A percentile compares a stretch with the other conserved stretches of the same genome.
Conservation (phyloP, 345 rosid species). For the Camelina hispida region DNA sequence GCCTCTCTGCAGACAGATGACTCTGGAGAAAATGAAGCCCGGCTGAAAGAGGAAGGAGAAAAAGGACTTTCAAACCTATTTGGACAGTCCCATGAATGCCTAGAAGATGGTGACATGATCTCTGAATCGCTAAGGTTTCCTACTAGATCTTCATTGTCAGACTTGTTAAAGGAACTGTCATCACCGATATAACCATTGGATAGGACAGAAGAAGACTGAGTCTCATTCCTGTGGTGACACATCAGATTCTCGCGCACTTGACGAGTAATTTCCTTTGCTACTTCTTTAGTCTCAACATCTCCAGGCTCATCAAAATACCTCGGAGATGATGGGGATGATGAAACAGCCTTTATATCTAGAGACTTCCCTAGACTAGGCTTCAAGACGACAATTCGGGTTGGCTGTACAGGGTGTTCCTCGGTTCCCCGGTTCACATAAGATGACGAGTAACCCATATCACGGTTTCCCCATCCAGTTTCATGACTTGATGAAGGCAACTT, state of each 20-base stretch:
- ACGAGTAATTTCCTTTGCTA: conserved; percentile 60
- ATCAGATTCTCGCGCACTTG: conserved; percentile 58
- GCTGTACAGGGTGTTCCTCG: conserved; percentile 67
- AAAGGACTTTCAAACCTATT: conserved; percentile 76
- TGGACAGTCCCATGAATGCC: conserved; percentile 90
- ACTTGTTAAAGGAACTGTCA: conserved; percentile 83
- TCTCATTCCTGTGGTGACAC: conserved; percentile 75
- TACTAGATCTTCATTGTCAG: conserved; percentile 64
- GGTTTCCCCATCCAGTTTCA: conserved; percentile 52
- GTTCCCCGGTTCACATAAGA: conserved; percentile 46
- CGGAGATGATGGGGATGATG: conserved; percentile 60
- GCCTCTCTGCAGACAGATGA: conserved; percentile 75
- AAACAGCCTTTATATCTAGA: conserved; percentile 54
- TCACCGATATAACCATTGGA: conserved; percentile 87
- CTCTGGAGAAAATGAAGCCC: conserved; percentile 83
- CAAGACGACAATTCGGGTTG: conserved; percentile 87
- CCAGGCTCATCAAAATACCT: conserved; percentile 56
- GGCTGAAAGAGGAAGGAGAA: conserved; percentile 76
- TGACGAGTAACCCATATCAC: conserved; percentile 50
- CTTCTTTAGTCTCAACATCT: conserved; percentile 69
- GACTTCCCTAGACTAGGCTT: conserved; percentile 79
- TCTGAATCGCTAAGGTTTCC: conserved; percentile 88
- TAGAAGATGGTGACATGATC: conserved; percentile 74
- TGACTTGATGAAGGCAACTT: conserved; percentile 50
- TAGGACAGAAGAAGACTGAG: conserved; percentile 77